Evolutionary conservation across 768 basidiomycete species (phyloP), one percentile per base, ranked within the genome.

Genomic region (Dacryopinax spathularia): DNA sequence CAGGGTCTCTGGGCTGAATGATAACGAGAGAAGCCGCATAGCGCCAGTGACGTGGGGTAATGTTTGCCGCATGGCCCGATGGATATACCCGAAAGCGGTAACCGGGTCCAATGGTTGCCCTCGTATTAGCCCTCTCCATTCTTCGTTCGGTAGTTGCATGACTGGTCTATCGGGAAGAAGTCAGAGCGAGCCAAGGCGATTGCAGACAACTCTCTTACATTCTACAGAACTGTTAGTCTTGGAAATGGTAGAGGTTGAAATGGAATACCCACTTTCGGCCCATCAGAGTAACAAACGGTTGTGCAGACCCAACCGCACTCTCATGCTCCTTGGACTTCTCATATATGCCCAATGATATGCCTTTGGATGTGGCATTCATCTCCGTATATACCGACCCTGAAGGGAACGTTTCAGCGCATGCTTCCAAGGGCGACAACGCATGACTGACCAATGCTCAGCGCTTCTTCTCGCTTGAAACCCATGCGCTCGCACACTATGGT

Each of bases 351-450:
- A 96, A 77, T 34, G 87, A 85, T 25, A 91, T 79, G 12, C 91
- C 93, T 72, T 92, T 95, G 31, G 86, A 78, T 36, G 89, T 76
- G 0, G 91, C 91, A 67, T 94, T 95, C 81, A 95, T 83, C 71
- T 95, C 91, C 10, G 93, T 95, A 73, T 92, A 96, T 20, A 87
- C 91, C 59, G 91, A 89, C 3, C 93, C 94, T 92, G 66, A 44
- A 36, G 56, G 15, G 34, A 35, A 5, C 48, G 60, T 15, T 65
- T 25, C 48, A 27, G 25, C 25, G 36, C 6, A 34, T 16, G 33
- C 25, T n/a, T 13, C 10, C 44, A 20, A 25, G 15, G 22, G 10
- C n/a, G 20, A 5, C 27, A 6, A 61, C 13, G 3, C 22, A 15
- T 16, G 13, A 68, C 78, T 33, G 67, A 87, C 93, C 92, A 63